Evolutionary conservation across 148 eudicot species (phyloP).

Genomic region (Nepenthes gracilis): DNA sequence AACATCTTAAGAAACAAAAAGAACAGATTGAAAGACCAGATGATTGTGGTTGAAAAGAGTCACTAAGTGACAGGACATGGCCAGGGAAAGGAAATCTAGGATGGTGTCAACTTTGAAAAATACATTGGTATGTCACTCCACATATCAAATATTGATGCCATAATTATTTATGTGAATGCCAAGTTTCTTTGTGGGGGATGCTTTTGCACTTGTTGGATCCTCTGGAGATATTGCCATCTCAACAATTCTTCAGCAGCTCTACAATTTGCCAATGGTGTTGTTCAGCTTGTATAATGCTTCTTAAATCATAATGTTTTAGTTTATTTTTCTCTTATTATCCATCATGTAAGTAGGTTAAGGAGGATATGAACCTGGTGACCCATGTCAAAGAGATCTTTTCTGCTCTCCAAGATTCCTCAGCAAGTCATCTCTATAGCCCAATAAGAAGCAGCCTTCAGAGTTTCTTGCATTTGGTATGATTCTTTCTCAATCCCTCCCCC

Average conservation of each 20-base stretch:
- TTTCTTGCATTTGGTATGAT: conserved; percentile 34
- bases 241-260: no score
- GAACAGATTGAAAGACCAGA: no score
- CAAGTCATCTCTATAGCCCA: conserved; percentile 15
- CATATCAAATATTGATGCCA: no score
- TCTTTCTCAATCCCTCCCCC: conserved; percentile 10
- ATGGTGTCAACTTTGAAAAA: no score
- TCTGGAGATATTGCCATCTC: neutral
- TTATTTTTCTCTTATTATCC: neutral
- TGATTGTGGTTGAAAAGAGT: no score
- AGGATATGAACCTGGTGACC: conserved; percentile 51
- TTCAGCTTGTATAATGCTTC: neutral
- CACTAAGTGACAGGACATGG: no score
- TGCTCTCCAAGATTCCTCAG: conserved; percentile 29
- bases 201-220: neutral
- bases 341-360: conserved; percentile 25
- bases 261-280: neutral
- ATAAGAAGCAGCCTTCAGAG: conserved; percentile 18
- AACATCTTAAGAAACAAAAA: no score
- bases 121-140: no score
- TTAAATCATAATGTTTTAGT: neutral
- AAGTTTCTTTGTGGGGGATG: no score
- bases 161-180: no score
- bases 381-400: conserved; percentile 46
- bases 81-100: no score